Evolutionary conservation across 768 basidiomycete species (phyloP), one percentile per base, ranked within the genome.

Genomic region (Suillus plorans): DNA sequence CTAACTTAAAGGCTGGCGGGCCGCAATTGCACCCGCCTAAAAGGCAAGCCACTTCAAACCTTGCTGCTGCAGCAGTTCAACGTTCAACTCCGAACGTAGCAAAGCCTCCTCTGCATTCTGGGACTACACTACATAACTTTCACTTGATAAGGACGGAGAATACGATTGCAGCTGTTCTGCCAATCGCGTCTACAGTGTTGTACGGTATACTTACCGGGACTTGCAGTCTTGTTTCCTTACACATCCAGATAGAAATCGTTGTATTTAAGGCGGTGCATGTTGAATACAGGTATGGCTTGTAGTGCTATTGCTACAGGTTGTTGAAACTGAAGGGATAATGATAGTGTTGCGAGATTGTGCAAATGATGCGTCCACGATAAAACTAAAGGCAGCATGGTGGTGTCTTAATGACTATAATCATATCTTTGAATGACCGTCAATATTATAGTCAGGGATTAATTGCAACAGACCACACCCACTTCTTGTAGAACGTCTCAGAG

Each of bases 401-500:
- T 34, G 53, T 36, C 34, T 68, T 67, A 75, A 63, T 73, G 79
- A 53, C 74, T 74, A 70, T 85, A 85, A 66, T 86, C 84, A 61
- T 86, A 86, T 70, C 84, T 86, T 66, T 31, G 61, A 62, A 66
- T 28, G 47, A 47, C 47, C 20, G 53, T 72, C 47, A 73, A 41
- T 7, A 56, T 44, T 31, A 47, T 28, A 2, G n/a, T 47, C 55
- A 13, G 36, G 41, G 59, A 39, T 18, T 25, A 31, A 9, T 20
- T 41, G 58, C 34, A 22, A 64, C 1, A 13, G 31, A 47, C 69
- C 10, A 25, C 42, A 71, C 88, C 61, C 68, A 92, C 94, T 92
- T 94, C 70, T 80, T 86, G 75, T 94, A 97, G 72, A 97, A 97
- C 1, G 82, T 85, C 75, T 95, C 94, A 9, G 90, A 91, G 70